Conservation (phyloP, 371 early-diverging fungal genomes). For the Mortierella polycephala region DNA sequence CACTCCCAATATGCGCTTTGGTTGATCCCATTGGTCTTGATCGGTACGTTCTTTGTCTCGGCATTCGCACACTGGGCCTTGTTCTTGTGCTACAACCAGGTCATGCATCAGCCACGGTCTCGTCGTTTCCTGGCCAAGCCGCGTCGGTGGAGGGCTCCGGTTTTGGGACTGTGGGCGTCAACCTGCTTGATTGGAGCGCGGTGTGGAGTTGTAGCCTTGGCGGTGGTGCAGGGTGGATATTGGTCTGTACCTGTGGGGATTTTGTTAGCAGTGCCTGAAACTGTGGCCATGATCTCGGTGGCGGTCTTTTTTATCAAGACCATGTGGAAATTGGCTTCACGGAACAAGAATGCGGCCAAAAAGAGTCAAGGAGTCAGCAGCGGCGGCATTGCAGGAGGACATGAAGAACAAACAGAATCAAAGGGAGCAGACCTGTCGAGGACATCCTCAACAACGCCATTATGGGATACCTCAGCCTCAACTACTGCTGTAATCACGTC, state of each 20-base stretch:
- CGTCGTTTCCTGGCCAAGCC: constrained; percentile 9
- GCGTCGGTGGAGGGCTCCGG: constrained; percentile 38
- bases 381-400: constrained; percentile 4
- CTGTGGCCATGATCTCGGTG: constrained; percentile 40
- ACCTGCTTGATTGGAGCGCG: constrained; percentile 31
- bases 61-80: constrained; percentile 52
- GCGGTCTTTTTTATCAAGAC: constrained; percentile 40
- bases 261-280: constrained; percentile 46
- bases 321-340: constrained; percentile 18
- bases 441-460: constrained; percentile 21
- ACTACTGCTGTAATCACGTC: background rate
- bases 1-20: constrained; percentile 49
- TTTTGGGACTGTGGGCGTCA: constrained; percentile 46
- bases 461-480: constrained; percentile 15
- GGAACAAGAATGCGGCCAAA: background rate
- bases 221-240: constrained; percentile 35
- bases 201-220: constrained; percentile 20
- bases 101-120: constrained; percentile 32
- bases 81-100: constrained; percentile 51
- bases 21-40: constrained; percentile 45
- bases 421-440: constrained; percentile 12
- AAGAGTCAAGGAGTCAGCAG: constrained; percentile 9
- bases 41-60: constrained; percentile 51
- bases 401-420: too few species aligned
- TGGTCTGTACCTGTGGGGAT: constrained; percentile 48